phyloP scores from a whole-genome alignment of 768 basidiomycete genomes.

The Trametes meyenii region DNA sequence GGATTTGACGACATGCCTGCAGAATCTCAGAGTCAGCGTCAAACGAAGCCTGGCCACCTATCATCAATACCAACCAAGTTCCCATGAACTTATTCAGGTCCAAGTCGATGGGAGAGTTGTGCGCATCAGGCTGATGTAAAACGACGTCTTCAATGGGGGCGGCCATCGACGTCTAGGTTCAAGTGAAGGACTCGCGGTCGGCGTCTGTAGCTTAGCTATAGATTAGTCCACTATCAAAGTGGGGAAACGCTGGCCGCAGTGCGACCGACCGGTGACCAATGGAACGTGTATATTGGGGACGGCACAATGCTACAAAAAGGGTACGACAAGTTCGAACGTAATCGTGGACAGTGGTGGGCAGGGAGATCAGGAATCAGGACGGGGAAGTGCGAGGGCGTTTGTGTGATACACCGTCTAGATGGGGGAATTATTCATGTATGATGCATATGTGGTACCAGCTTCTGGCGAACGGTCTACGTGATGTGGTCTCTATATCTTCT shows the following conservation, averaged over 20 bases:
- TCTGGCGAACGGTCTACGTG: neutral
- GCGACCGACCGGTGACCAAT: no score
- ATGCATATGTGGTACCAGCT: neutral
- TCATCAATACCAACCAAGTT: conserved; percentile 22
- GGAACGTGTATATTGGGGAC: neutral
- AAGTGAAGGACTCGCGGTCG: neutral
- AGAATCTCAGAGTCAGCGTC: neutral
- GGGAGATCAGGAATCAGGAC: neutral
- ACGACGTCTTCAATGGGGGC: conserved; percentile 1
- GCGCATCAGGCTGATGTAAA: conserved; percentile 12
- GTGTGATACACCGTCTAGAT: neutral
- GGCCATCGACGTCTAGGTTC: neutral
- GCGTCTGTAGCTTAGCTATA: neutral
- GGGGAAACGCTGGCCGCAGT: no score
- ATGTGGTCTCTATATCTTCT: neutral
- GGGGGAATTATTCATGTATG: neutral
- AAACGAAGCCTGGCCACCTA: neutral
- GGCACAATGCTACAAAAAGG: conserved; percentile 4
- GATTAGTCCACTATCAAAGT: neutral
- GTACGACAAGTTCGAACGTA: neutral
- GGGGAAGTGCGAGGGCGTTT: neutral
- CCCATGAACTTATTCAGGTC: conserved; percentile 30
- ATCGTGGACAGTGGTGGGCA: neutral
- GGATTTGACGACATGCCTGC: conserved; percentile 41
- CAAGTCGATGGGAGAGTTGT: conserved; percentile 20